These are phyloP conservation scores for Irpex sp. DNA, from an alignment of 1,284 basidiomycete genomes.

Conservation along the genomic window DNA sequence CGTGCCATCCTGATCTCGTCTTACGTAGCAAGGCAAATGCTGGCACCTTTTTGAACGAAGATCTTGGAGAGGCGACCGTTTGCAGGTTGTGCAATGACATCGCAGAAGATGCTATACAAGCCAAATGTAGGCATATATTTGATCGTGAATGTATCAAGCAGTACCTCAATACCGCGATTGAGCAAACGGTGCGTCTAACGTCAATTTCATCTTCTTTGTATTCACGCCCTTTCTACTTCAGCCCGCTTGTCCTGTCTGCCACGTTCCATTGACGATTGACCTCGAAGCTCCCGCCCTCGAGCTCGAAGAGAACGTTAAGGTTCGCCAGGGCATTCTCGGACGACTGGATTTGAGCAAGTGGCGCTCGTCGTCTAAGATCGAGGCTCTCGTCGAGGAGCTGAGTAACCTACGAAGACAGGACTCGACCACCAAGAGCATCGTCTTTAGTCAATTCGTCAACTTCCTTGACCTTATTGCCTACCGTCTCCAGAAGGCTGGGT, in stretches of 20 bases:
- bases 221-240: constrained; percentile 25
- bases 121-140: constrained; percentile 87
- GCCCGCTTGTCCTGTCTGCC: constrained; percentile 96
- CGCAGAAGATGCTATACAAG: constrained; percentile 95
- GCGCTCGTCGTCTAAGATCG: constrained; percentile 96
- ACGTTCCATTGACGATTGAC: constrained; percentile 91
- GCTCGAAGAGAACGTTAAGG: constrained; percentile 62
- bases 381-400: constrained; percentile 94
- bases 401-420: constrained; percentile 82
- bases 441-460: constrained; percentile 94
- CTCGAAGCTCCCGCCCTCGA: constrained; percentile 92
- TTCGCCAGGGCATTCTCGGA: constrained; percentile 91
- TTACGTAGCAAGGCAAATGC: constrained; percentile 83
- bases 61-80: constrained; percentile 70
- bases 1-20: constrained; percentile 94
- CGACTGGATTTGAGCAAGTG: constrained; percentile 87
- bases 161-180: constrained; percentile 81
- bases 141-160: constrained; percentile 96
- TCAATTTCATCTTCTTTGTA: constrained; percentile 1
- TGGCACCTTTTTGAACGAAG: constrained; percentile 54
- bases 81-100: constrained; percentile 97
- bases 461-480: constrained; percentile 92
- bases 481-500: constrained; percentile 88
- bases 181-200: constrained; percentile 51
- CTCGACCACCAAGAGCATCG: constrained; percentile 93